Evolutionary conservation across 2,329 filamentous ascomycete genomes (phyloP), one percentile per base, ranked within the genome.

Genomic region (Dothideomycetes sp.): DNA sequence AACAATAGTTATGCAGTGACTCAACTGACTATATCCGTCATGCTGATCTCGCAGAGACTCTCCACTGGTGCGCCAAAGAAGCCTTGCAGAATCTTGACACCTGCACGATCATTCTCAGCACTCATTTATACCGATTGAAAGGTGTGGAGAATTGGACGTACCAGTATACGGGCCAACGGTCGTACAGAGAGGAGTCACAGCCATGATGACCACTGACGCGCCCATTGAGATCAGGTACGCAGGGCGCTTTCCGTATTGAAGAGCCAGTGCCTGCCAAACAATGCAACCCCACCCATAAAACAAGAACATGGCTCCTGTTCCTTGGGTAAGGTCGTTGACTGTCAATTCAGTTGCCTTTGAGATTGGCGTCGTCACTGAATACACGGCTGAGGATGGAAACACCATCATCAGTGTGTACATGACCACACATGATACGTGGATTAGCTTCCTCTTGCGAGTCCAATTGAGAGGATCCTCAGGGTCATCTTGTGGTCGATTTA

Each of bases 261-360:
- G 47, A 2, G 65, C 62, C 38, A 68, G 59, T 0, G 65, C 63
- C 44, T 69, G 66, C 66, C 66, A 69, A 36, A 68, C 60, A 1
- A 68, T 40, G 14, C 64, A 50, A 0, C 62, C 62, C 64, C 65
- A 69, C 16, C 64, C 64, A 2, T 61, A 59, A 9, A 67, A 46
- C 14, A 68, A 45, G 36, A 66, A 67, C 47, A 55, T 50, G 38
- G 52, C 49, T n/a, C 52, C 52, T 24, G 52, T 55, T 17, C 52
- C 52, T 38, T 49, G 43, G 9, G 51, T 52, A 8, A 55, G 42
- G 22, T 44, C 45, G 5, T 41, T 42, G 10, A 48, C 46, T 12
- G 43, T 41, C 7, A 50, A 46, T 3, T 48, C 48, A 9, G 47
- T 50, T 15, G 49, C 46, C n/a, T 40, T 34, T 4, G 49, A 49